These are phyloP conservation scores for Ceratocystis albifundus DNA, from an alignment of 2,329 filamentous ascomycete genomes.

Conservation along the genomic window DNA sequence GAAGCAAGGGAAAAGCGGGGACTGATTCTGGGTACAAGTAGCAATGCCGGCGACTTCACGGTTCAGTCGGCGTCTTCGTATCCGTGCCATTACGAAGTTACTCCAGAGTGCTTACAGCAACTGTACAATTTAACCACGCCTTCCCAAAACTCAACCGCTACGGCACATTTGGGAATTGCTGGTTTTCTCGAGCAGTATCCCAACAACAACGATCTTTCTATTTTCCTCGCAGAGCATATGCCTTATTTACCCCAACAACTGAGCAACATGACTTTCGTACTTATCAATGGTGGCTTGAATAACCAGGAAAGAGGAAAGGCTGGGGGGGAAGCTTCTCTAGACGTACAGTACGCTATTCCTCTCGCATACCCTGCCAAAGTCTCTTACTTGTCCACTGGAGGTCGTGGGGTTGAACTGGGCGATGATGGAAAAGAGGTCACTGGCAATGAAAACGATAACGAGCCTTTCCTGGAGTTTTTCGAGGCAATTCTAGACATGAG, in stretches of 20 bases:
- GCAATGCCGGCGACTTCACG: slow-evolving; percentile 19
- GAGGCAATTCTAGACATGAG: slow-evolving; percentile 38
- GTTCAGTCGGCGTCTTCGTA: slow-evolving; percentile 15
- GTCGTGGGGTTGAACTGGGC: slow-evolving; percentile 35
- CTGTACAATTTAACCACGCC: slow-evolving; percentile 38
- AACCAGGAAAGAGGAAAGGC: slow-evolving; percentile 31
- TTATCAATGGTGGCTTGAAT: slow-evolving; percentile 37
- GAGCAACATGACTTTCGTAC: slow-evolving; percentile 34
- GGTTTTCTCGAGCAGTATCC: slow-evolving; percentile 41
- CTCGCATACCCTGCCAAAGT: slow-evolving; percentile 37
- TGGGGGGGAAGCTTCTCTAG: slow-evolving; percentile 38
- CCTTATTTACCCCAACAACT: slow-evolving; percentile 31
- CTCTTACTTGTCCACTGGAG: slow-evolving; percentile 37
- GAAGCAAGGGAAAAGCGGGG: slow-evolving; percentile 19
- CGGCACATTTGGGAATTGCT: slow-evolving; percentile 35
- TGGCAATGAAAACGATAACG: slow-evolving; percentile 35
- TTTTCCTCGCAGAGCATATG: slow-evolving; percentile 32
- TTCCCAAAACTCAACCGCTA: slow-evolving; percentile 22
- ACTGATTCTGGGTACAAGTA: slow-evolving; percentile 25
- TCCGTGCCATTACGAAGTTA: slow-evolving; percentile 30
- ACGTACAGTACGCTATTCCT: slow-evolving; percentile 39
- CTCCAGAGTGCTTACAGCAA: slow-evolving; percentile 34
- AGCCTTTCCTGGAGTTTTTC: slow-evolving; percentile 47
- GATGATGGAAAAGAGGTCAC: slow-evolving; percentile 31
- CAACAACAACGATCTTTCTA: slow-evolving; percentile 34